Evolutionary conservation across 2,329 filamentous ascomycete species (phyloP).

Genomic region (Stachybotrys elegans): DNA sequence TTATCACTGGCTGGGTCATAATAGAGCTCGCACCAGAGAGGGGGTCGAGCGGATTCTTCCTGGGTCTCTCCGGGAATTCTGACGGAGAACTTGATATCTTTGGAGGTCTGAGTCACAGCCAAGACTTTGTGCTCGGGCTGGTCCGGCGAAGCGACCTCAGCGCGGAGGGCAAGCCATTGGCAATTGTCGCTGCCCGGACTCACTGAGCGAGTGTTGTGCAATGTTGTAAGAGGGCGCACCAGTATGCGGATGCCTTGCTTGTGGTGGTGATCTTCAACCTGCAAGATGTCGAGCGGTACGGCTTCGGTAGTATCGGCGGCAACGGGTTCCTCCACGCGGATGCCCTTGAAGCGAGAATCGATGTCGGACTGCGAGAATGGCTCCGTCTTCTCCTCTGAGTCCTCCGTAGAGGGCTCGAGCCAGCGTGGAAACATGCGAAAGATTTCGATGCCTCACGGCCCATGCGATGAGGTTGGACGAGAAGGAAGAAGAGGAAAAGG

Average conservation of each 20-base stretch:
- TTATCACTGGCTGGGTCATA: conserved; percentile 56
- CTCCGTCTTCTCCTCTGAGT: conserved; percentile 50
- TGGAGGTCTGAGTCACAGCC: conserved; percentile 54
- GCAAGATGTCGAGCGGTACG: conserved; percentile 50
- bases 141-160: conserved; percentile 47
- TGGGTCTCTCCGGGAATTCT: conserved; percentile 45
- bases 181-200: conserved; percentile 53
- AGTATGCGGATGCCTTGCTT: conserved; percentile 53
- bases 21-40: conserved; percentile 56
- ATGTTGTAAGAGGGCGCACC: conserved; percentile 47
- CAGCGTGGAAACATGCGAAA: conserved; percentile 42
- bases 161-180: conserved; percentile 51
- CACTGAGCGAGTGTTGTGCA: conserved; percentile 48
- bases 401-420: conserved; percentile 29
- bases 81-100: conserved; percentile 56
- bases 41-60: conserved; percentile 37
- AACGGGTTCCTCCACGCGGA: conserved; percentile 39
- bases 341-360: conserved; percentile 40
- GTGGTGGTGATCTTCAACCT: conserved; percentile 47
- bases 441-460: conserved; percentile 21
- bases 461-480: conserved; percentile 11
- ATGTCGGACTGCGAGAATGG: conserved; percentile 54
- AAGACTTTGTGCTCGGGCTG: conserved; percentile 52
- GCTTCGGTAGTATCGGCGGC: conserved; percentile 32
- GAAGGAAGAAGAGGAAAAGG: background rate